phyloP scores from a whole-genome alignment of 371 early-diverging fungal species.

The Zychaea mexicana region DNA sequence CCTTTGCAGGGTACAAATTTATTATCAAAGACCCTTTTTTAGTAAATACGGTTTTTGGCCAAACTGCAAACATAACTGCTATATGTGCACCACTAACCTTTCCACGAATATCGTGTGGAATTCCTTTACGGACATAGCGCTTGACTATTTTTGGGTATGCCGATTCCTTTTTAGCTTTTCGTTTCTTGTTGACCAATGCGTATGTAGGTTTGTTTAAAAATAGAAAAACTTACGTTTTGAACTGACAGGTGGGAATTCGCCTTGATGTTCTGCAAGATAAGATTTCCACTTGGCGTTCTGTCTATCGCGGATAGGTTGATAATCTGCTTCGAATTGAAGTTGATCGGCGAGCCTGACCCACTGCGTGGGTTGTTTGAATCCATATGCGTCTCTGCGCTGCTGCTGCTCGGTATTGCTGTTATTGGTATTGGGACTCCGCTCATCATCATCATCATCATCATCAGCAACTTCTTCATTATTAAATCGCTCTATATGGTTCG shows the following conservation, averaged over 20 bases:
- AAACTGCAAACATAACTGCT: too few species aligned
- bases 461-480: not conserved
- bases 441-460: not conserved
- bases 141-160: slow-evolving; percentile 50
- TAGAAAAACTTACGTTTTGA: slow-evolving; percentile 46
- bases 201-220: not conserved
- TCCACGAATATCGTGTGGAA: slow-evolving; percentile 68
- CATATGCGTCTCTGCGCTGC: slow-evolving; percentile 55
- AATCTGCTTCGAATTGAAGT: slow-evolving; percentile 52
- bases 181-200: not conserved
- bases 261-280: slow-evolving; percentile 44
- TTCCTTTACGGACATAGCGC: slow-evolving; percentile 76
- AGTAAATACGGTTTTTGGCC: too few species aligned
- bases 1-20: too few species aligned
- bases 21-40: slow-evolving; percentile 2
- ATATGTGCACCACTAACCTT: too few species aligned
- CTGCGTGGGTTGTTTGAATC: slow-evolving; percentile 62
- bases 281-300: slow-evolving; percentile 59
- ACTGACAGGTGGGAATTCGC: slow-evolving; percentile 50
- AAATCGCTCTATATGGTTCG: not conserved
- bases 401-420: too few species aligned
- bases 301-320: slow-evolving; percentile 48
- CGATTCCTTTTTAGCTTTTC: too few species aligned
- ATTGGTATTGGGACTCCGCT: not conserved
- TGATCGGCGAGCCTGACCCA: slow-evolving; percentile 52